These are phyloP conservation scores for Calocybe indica DNA, from an alignment of 768 basidiomycete genomes.

Conservation along the genomic window DNA sequence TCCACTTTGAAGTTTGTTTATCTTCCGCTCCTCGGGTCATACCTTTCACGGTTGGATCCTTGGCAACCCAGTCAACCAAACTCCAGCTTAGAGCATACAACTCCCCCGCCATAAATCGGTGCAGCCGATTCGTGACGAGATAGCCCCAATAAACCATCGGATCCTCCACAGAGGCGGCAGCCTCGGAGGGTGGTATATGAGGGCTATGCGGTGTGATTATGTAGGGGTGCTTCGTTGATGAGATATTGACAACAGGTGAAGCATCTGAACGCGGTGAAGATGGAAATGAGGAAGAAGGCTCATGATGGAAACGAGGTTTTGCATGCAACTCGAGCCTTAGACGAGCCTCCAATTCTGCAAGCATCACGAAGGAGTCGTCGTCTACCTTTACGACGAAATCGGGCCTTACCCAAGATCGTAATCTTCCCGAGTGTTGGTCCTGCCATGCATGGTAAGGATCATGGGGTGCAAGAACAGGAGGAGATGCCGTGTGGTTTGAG, in stretches of 20 bases:
- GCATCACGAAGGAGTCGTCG: conserved; percentile 93
- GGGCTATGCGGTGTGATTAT: background rate
- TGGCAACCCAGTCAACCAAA: conserved; percentile 83
- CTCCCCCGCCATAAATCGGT: conserved; percentile 94
- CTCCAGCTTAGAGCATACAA: conserved; percentile 87
- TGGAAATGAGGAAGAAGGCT: conserved; percentile 10
- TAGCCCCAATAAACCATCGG: conserved; percentile 87
- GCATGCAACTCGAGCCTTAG: conserved; percentile 70
- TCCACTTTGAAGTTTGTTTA: conserved; percentile 91
- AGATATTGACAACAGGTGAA: conserved; percentile 1
- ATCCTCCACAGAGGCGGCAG: conserved; percentile 30
- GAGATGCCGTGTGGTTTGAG: conserved; percentile 46
- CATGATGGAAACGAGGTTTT: conserved; percentile 20
- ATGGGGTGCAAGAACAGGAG: conserved; percentile 64
- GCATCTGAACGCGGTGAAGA: conserved; percentile 5
- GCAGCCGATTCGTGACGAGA: conserved; percentile 81
- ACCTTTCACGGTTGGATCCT: conserved; percentile 59
- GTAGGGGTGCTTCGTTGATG: background rate
- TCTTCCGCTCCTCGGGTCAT: conserved; percentile 84
- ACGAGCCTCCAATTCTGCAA: conserved; percentile 90
- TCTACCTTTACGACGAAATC: conserved; percentile 94
- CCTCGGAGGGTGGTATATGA: background rate
- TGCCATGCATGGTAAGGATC: conserved; percentile 58
- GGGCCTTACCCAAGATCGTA: conserved; percentile 72
- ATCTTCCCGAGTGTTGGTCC: conserved; percentile 35